These are phyloP conservation scores for Psidium guajava DNA, from an alignment of 345 rosid species.

Conservation along the genomic window DNA sequence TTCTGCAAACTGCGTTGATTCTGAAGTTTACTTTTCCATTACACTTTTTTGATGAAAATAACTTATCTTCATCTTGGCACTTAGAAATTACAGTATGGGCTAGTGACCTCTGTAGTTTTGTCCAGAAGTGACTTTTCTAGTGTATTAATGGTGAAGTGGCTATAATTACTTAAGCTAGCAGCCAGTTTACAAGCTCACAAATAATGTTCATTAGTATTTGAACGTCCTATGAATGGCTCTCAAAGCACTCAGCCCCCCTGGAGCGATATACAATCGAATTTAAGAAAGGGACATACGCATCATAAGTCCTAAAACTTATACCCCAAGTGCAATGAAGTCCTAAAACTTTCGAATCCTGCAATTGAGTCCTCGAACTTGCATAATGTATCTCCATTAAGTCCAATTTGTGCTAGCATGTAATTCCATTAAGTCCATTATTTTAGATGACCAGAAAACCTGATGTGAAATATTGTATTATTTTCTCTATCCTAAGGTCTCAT, in stretches of 20 bases:
- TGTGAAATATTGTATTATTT: background rate
- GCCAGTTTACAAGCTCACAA: background rate
- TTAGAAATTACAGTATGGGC: background rate
- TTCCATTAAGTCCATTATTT: background rate
- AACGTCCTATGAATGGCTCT: background rate
- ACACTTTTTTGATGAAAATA: background rate
- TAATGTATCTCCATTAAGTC: background rate
- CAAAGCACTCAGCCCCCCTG: background rate
- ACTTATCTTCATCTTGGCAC: background rate
- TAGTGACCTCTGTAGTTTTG: background rate
- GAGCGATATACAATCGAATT: background rate
- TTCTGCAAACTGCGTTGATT: background rate
- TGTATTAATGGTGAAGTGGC: background rate
- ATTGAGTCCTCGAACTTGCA: background rate
- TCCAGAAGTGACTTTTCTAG: background rate
- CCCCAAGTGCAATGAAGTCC: background rate
- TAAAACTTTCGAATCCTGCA: background rate
- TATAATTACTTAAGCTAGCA: background rate
- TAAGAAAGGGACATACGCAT: background rate
- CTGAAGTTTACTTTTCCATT: background rate
- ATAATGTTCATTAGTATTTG: background rate
- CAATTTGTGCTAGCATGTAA: background rate
- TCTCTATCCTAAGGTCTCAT: background rate
- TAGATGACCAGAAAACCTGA: background rate
- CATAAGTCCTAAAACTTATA: background rate